These are phyloP conservation scores for Cutaneotrichosporon sp. DNA, from an alignment of 1,284 basidiomycete species.

Conservation along the genomic window DNA sequence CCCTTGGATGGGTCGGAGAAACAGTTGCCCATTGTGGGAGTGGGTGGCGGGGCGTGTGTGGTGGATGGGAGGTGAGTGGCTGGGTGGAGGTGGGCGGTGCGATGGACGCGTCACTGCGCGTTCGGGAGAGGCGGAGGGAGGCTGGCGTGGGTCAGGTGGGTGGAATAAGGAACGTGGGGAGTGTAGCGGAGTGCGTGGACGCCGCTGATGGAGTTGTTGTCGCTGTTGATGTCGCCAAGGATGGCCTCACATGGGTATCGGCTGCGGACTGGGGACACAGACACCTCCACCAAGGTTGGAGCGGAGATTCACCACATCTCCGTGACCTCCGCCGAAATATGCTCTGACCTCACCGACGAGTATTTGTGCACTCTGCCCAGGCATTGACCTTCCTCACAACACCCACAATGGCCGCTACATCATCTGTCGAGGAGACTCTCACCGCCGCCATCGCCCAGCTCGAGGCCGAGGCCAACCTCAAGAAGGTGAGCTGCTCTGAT, in stretches of 20 bases:
- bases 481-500: conserved; percentile 45
- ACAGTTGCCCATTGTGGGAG: conserved; percentile 53
- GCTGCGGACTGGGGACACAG: not conserved
- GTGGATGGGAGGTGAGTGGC: not conserved
- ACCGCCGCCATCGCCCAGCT: conserved; percentile 45
- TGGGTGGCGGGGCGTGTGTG: not conserved
- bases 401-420: conserved; percentile 16
- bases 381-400: not conserved
- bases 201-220: not conserved
- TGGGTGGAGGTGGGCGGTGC: not conserved
- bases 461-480: conserved; percentile 48
- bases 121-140: not conserved
- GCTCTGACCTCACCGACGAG: not conserved
- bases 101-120: not conserved
- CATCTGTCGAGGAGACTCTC: conserved; percentile 32
- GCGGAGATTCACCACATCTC: not conserved
- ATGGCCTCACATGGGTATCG: not conserved
- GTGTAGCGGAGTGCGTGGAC: not conserved
- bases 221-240: not conserved
- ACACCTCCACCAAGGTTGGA: not conserved
- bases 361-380: not conserved
- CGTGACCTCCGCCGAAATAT: not conserved
- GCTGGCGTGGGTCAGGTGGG: not conserved
- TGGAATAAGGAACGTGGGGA: not conserved
- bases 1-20: conserved; percentile 50